These are phyloP conservation scores for Verticillium dahliae DNA, from an alignment of 2,329 filamentous ascomycete species.

Conservation along the genomic window DNA sequence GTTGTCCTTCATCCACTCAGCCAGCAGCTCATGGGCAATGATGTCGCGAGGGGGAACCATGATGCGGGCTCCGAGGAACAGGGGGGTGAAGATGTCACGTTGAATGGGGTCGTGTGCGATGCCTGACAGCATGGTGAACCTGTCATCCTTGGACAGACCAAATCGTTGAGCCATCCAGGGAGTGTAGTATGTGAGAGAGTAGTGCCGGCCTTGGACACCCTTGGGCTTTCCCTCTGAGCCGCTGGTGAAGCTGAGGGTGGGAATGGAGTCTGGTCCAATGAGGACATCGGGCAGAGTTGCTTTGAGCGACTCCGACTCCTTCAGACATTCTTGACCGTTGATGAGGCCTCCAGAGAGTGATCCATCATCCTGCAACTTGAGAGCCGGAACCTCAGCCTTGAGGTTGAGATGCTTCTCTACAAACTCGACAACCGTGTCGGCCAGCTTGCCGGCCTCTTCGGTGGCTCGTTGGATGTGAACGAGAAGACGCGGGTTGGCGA, in stretches of 20 bases:
- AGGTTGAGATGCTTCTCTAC: constrained; percentile 67
- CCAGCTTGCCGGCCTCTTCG: constrained; percentile 44
- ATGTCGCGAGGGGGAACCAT: constrained; percentile 75
- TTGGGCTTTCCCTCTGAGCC: constrained; percentile 77
- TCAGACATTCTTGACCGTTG: neutral
- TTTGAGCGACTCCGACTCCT: neutral
- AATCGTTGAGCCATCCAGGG: constrained; percentile 90
- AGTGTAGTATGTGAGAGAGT: constrained; percentile 78
- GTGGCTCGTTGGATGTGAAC: constrained; percentile 68
- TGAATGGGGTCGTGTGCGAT: constrained; percentile 69
- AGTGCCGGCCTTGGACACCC: constrained; percentile 83
- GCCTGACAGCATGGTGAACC: constrained; percentile 75
- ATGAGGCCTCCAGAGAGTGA: constrained; percentile 60
- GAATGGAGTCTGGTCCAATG: constrained; percentile 79
- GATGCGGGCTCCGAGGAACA: constrained; percentile 77
- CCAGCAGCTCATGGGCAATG: constrained; percentile 78
- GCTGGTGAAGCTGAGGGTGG: constrained; percentile 68
- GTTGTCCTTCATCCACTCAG: constrained; percentile 80
- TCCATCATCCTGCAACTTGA: constrained; percentile 68
- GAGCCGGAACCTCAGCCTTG: constrained; percentile 66
- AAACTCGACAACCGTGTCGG: constrained; percentile 33
- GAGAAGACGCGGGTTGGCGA: constrained; percentile 66
- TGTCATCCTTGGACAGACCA: constrained; percentile 61
- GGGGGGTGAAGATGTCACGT: constrained; percentile 78
- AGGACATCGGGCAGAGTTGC: constrained; percentile 63